These are phyloP conservation scores for Rosa multiflora DNA, from an alignment of 306 rosid species.

Conservation along the genomic window DNA sequence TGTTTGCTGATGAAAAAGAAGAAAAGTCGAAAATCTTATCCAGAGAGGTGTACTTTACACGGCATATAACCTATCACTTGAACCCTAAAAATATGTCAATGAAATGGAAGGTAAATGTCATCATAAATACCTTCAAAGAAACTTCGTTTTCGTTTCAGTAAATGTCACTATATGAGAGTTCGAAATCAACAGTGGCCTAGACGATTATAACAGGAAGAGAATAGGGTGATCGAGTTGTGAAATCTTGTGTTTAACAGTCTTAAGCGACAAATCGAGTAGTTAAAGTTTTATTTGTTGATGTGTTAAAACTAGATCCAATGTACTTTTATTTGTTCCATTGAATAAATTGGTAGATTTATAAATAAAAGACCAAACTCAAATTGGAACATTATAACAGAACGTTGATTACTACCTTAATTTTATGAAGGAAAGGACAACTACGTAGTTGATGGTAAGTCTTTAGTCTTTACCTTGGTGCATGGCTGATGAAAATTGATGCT, in stretches of 20 bases:
- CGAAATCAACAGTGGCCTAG: not conserved
- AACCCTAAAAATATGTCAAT: not conserved
- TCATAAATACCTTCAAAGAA: not conserved
- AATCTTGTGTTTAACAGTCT: not conserved
- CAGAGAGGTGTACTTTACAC: slow-evolving; percentile 53
- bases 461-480: not conserved
- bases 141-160: not conserved
- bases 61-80: slow-evolving; percentile 32
- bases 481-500: slow-evolving; percentile 8
- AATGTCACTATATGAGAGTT: not conserved
- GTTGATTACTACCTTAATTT: not conserved
- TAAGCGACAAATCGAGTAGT: too few relatives aligned
- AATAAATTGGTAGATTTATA: too few relatives aligned
- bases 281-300: too few relatives aligned
- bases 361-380: too few relatives aligned
- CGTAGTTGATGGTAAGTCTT: not conserved
- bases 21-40: slow-evolving; percentile 44
- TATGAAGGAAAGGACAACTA: not conserved
- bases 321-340: too few relatives aligned
- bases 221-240: not conserved
- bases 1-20: slow-evolving; percentile 30
- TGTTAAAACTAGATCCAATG: not conserved
- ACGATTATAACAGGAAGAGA: not conserved
- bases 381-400: not conserved
- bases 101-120: slow-evolving; percentile 1